Conservation (phyloP, 805 yeast species). For the Cyberlindnera americana region DNA sequence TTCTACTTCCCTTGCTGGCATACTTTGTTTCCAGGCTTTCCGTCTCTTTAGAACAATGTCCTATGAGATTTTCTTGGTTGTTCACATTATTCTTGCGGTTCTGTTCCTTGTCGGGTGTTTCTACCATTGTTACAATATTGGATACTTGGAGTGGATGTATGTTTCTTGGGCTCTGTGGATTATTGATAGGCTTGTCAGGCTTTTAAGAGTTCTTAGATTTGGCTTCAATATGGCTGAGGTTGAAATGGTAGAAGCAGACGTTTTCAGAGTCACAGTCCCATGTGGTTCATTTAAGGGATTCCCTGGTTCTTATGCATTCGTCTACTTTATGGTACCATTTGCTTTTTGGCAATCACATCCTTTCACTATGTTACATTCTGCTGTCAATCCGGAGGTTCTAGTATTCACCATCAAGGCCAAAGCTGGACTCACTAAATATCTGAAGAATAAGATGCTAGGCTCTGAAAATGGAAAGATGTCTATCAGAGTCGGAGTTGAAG, state of each 20-base stretch:
- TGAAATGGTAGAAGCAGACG: slow-evolving; percentile 34
- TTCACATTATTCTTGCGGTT: slow-evolving; percentile 55
- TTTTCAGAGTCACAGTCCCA: slow-evolving; percentile 39
- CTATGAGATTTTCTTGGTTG: slow-evolving; percentile 58
- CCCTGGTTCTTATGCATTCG: slow-evolving; percentile 56
- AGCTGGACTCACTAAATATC: slow-evolving; percentile 51
- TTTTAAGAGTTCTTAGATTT: slow-evolving; percentile 32
- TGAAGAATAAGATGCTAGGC: slow-evolving; percentile 31
- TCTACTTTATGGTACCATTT: slow-evolving; percentile 50
- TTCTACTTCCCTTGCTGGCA: slow-evolving; percentile 40
- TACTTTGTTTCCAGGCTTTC: slow-evolving; percentile 46
- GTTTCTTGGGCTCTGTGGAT: slow-evolving; percentile 29
- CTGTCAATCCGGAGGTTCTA: slow-evolving; percentile 35
- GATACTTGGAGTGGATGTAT: slow-evolving; percentile 52
- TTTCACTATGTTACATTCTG: slow-evolving; percentile 52
- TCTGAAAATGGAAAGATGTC: slow-evolving; percentile 22
- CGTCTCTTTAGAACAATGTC: slow-evolving; percentile 46
- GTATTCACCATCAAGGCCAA: slow-evolving; percentile 47
- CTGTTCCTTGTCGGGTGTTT: slow-evolving; percentile 52
- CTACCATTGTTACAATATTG: slow-evolving; percentile 52
- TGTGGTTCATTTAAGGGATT: slow-evolving; percentile 47
- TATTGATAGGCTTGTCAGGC: slow-evolving; percentile 44
- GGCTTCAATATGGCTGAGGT: slow-evolving; percentile 24
- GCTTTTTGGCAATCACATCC: slow-evolving; percentile 75
- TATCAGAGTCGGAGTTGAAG: slow-evolving; percentile 50